phyloP scores from a whole-genome alignment of 495 filamentous ascomycete genomes.

The Daldinia concentrica region DNA sequence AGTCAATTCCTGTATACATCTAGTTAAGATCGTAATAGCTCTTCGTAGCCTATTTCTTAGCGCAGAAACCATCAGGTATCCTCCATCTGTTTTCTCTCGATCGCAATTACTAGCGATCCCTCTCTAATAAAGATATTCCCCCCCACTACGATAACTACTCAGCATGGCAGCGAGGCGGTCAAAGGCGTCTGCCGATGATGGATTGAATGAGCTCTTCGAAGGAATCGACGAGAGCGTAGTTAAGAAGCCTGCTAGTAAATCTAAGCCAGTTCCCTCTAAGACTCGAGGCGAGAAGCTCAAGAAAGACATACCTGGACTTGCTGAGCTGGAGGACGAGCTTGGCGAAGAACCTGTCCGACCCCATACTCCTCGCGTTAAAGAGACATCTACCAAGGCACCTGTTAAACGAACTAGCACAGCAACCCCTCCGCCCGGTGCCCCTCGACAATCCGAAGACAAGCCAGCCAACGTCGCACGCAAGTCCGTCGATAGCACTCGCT shows the following conservation, averaged over 20 bases:
- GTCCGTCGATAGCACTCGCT: constrained; percentile 76
- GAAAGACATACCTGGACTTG: constrained; percentile 71
- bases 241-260: constrained; percentile 58
- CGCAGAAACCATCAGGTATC: not conserved
- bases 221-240: constrained; percentile 63
- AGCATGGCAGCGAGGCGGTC: constrained; percentile 55
- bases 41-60: constrained; percentile 11
- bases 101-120: constrained; percentile 7
- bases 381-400: constrained; percentile 63
- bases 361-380: constrained; percentile 81
- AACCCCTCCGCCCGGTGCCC: constrained; percentile 65
- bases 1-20: constrained; percentile 6
- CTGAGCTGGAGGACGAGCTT: constrained; percentile 82
- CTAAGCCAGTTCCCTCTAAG: constrained; percentile 57
- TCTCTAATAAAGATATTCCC: constrained; percentile 12
- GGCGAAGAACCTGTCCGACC: constrained; percentile 76
- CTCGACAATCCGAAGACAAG: constrained; percentile 65
- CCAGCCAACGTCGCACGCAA: constrained; percentile 62
- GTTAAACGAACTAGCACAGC: constrained; percentile 64
- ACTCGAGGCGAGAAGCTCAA: constrained; percentile 58
- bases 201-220: constrained; percentile 84
- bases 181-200: constrained; percentile 72
- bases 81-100: constrained; percentile 2
- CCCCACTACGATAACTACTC: constrained; percentile 16
- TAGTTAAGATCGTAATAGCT: constrained; percentile 8